phyloP scores from a whole-genome alignment of 2,329 filamentous ascomycete species.

The Boeremia exigua region DNA sequence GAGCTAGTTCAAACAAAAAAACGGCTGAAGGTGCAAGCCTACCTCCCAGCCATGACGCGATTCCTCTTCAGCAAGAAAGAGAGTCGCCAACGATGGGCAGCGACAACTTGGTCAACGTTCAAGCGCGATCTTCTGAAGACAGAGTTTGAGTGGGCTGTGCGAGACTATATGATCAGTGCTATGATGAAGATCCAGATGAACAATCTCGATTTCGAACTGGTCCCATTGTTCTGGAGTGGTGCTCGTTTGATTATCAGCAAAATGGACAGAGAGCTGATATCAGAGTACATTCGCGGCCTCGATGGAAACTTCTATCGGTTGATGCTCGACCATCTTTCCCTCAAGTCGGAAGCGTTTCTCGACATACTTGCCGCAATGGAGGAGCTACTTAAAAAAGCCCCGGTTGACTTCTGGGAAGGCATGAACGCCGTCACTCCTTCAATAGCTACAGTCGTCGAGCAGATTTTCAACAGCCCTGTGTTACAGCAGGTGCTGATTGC shows the following conservation, averaged over 20 bases:
- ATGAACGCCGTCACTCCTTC: conserved; percentile 82
- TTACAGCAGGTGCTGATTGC: conserved; percentile 67
- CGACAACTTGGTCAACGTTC: conserved; percentile 70
- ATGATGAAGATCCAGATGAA: conserved; percentile 67
- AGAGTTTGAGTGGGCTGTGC: conserved; percentile 88
- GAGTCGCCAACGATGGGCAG: conserved; percentile 70
- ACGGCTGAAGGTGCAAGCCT: conserved; percentile 76
- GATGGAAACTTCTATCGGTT: conserved; percentile 71
- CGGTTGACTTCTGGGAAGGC: conserved; percentile 85
- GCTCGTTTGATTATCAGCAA: conserved; percentile 75
- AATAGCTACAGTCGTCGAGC: conserved; percentile 80
- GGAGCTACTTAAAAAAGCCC: conserved; percentile 74
- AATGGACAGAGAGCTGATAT: conserved; percentile 75
- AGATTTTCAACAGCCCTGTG: conserved; percentile 76
- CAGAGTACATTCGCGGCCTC: conserved; percentile 78
- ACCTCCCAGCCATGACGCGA: conserved; percentile 79
- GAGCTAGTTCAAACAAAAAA: conserved; percentile 78
- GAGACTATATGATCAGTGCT: conserved; percentile 71
- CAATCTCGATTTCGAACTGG: conserved; percentile 58
- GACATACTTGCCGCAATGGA: conserved; percentile 74
- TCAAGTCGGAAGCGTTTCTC: conserved; percentile 62
- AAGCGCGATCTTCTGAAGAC: conserved; percentile 68
- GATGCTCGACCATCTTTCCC: conserved; percentile 68
- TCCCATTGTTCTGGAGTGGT: conserved; percentile 81
- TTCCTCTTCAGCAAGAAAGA: conserved; percentile 81